These are phyloP conservation scores for Leccinum pellstonianum DNA, from an alignment of 768 basidiomycete genomes.

Conservation along the genomic window DNA sequence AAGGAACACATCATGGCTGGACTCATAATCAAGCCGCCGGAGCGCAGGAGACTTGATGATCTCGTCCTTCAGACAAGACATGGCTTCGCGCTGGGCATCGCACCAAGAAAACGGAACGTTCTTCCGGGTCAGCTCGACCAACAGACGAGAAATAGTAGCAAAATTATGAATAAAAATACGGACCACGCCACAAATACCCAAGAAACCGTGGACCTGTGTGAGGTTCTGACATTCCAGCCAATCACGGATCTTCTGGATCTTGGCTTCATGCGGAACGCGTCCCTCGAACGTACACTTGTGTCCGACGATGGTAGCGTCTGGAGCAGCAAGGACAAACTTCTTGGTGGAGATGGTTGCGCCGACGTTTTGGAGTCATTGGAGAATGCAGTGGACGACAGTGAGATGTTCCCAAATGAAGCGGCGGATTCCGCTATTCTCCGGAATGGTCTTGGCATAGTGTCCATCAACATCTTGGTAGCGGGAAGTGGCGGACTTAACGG, in stretches of 20 bases:
- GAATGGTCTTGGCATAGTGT: neutral
- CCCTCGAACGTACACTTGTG: neutral
- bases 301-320: neutral
- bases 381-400: neutral
- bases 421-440: neutral
- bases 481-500: no score
- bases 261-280: neutral
- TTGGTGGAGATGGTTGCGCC: neutral
- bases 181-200: neutral
- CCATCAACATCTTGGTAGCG: neutral
- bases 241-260: neutral
- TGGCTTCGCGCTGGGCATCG: no score
- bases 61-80: no score
- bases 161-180: neutral
- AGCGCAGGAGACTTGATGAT: no score
- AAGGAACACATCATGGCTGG: no score
- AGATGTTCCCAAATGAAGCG: neutral
- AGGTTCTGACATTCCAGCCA: neutral
- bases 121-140: no score
- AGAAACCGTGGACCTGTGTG: neutral
- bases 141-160: no score
- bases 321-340: neutral
- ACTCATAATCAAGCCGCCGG: no score
- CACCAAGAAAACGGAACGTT: no score
- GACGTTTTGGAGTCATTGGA: neutral